A percentile compares a stretch with the other conserved stretches of the same genome.
phyloP scores from a whole-genome alignment of 192 early-diverging fungal species.

The Oehlia diaphana region DNA sequence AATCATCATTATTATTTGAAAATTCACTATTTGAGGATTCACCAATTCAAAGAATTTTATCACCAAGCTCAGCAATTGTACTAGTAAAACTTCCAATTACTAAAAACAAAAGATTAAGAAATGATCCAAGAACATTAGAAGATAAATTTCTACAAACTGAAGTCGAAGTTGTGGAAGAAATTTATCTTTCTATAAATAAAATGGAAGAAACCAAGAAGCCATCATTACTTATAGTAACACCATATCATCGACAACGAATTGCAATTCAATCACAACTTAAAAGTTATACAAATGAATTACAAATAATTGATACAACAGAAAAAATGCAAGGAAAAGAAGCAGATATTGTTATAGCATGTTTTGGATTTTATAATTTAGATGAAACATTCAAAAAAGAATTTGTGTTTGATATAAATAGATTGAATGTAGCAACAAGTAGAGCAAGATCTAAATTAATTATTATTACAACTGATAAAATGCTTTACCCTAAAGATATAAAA shows the following conservation, averaged over 20 bases:
- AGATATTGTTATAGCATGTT: constrained; percentile 62
- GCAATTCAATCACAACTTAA: constrained; percentile 31
- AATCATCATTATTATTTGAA: background rate
- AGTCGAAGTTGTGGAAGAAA: constrained; percentile 36
- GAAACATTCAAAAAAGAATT: constrained; percentile 33
- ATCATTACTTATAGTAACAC: constrained; percentile 42
- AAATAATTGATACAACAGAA: constrained; percentile 47
- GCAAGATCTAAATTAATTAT: constrained; percentile 16
- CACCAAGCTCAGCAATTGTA: constrained; percentile 34
- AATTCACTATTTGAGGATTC: background rate
- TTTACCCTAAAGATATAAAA: no score
- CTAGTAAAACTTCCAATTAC: constrained; percentile 38
- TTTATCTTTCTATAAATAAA: constrained; percentile 33
- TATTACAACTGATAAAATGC: no score
- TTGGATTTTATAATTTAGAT: constrained; percentile 40
- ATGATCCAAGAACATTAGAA: background rate
- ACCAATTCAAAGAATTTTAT: constrained; percentile 37
- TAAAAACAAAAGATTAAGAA: background rate
- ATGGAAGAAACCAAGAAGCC: constrained; percentile 16
- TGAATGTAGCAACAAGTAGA: constrained; percentile 46
- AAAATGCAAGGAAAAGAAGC: constrained; percentile 59
- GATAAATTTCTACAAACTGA: constrained; percentile 34
- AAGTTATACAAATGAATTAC: constrained; percentile 24
- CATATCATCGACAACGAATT: constrained; percentile 47
- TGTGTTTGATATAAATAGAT: constrained; percentile 45